Percentiles rank a stretch among this genome's conserved stretches.
Evolutionary conservation across 352 stramenopile genomes (phyloP).

Genomic region (Paralagenidium karlingii): DNA sequence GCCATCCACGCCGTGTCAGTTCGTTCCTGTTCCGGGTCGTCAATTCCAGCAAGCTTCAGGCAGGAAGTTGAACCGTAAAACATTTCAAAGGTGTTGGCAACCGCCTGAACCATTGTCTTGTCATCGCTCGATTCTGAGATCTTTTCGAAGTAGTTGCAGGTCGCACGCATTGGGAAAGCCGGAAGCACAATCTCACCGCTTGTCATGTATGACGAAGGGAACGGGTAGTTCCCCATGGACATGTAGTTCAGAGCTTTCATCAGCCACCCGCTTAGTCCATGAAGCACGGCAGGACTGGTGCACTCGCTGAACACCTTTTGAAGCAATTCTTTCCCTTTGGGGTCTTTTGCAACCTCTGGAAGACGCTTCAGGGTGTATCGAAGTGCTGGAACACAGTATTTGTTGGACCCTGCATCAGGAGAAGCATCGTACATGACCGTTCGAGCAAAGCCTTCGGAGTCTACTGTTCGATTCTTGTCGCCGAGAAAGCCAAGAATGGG

Average conservation of each 20-base stretch:
- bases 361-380: slow-evolving; percentile 9
- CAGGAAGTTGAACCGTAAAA: slow-evolving; percentile 34
- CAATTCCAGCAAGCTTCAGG: slow-evolving; percentile 17
- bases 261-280: slow-evolving; percentile 5
- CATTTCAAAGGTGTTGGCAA: slow-evolving; percentile 24
- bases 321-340: slow-evolving; percentile 11
- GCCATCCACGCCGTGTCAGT: slow-evolving; percentile 16
- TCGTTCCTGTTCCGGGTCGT: slow-evolving; percentile 1
- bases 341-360: slow-evolving; percentile 6
- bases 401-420: slow-evolving; percentile 10
- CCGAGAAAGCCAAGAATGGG: slow-evolving; percentile 41
- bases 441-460: slow-evolving; percentile 27
- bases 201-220: slow-evolving; percentile 35
- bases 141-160: slow-evolving; percentile 17
- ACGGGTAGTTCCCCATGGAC: slow-evolving; percentile 35
- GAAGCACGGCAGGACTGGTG: slow-evolving; percentile 8
- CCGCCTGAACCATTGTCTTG: slow-evolving; percentile 10
- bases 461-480: slow-evolving; percentile 20
- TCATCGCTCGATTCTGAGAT: slow-evolving; percentile 8
- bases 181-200: slow-evolving; percentile 19
- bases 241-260: slow-evolving; percentile 18
- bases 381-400: slow-evolving; percentile 24
- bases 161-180: slow-evolving; percentile 19
- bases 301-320: slow-evolving; percentile 14
- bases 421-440: slow-evolving; percentile 28